Evolutionary conservation across 163 green algal species (phyloP).

Genomic region (Prototheca wickerhamii): DNA sequence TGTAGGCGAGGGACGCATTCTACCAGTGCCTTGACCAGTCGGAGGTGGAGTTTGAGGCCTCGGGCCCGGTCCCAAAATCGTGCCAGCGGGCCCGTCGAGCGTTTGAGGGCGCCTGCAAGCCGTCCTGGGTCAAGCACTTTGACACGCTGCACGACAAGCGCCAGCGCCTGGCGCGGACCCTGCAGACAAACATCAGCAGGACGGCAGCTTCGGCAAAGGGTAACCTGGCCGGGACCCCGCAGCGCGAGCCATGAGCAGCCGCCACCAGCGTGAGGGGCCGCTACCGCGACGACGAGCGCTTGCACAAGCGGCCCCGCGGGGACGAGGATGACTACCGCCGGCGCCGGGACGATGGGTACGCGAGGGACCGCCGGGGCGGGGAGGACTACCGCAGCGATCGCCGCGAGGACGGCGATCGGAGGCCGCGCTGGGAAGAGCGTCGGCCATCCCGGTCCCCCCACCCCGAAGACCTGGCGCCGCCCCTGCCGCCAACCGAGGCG

Average conservation of each 20-base stretch:
- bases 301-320: neutral
- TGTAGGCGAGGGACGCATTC: slow-evolving; percentile 54
- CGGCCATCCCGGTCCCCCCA: neutral
- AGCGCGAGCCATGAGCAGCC: neutral
- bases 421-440: neutral
- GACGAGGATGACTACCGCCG: neutral
- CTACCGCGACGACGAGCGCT: neutral
- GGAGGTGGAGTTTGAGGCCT: slow-evolving; percentile 26
- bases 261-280: neutral
- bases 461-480: too few relatives aligned
- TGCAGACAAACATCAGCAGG: slow-evolving; percentile 45
- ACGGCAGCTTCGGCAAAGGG: slow-evolving; percentile 24
- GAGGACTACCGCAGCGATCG: neutral
- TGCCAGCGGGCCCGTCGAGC: slow-evolving; percentile 34
- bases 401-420: neutral
- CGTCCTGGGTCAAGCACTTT: slow-evolving; percentile 70
- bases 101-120: slow-evolving; percentile 49
- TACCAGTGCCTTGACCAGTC: slow-evolving; percentile 44
- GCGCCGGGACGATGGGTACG: slow-evolving; percentile 4
- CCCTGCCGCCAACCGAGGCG: too few relatives aligned
- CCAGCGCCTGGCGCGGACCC: slow-evolving; percentile 30
- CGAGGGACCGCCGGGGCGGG: slow-evolving; percentile 2
- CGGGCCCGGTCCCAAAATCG: slow-evolving; percentile 21
- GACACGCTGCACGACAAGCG: slow-evolving; percentile 50
- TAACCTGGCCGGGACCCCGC: slow-evolving; percentile 13